Percentiles rank a stretch among this genome's conserved stretches.
Evolutionary conservation across 1,284 basidiomycete genomes (phyloP).

Genomic region (Pseudozyma tsukubaensis): DNA sequence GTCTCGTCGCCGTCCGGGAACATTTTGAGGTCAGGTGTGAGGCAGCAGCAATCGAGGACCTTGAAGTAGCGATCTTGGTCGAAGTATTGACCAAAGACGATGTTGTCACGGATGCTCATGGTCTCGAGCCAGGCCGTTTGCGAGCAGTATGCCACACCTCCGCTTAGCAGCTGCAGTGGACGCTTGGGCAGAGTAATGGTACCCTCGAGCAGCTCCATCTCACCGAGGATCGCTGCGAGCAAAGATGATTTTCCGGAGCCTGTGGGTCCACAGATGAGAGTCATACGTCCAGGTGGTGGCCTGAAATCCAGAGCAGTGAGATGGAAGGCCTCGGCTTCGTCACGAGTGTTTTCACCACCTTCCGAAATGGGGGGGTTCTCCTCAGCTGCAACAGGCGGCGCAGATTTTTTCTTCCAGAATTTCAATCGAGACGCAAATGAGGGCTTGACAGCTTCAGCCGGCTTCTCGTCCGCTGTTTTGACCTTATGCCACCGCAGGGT

Average conservation of each 20-base stretch:
- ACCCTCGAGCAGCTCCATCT: constrained; percentile 53
- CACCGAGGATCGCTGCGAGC: constrained; percentile 56
- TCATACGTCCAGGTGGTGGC: constrained; percentile 44
- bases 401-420: constrained; percentile 21
- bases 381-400: neutral
- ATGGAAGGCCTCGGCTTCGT: constrained; percentile 29
- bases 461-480: constrained; percentile 6
- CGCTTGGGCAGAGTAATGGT: constrained; percentile 29
- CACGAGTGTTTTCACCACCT: neutral
- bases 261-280: constrained; percentile 59
- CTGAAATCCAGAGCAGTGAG: constrained; percentile 45
- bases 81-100: constrained; percentile 53
- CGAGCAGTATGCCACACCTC: constrained; percentile 52
- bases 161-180: constrained; percentile 18
- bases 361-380: neutral
- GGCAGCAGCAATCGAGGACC: constrained; percentile 53
- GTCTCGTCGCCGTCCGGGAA: constrained; percentile 61
- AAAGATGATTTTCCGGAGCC: constrained; percentile 62
- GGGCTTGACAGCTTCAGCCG: constrained; percentile 1
- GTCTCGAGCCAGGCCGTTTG: constrained; percentile 60
- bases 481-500: constrained; percentile 71
- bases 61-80: constrained; percentile 53
- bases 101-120: constrained; percentile 57
- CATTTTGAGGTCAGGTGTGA: constrained; percentile 50
- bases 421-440: constrained; percentile 11